Evolutionary conservation across 2,329 filamentous ascomycete genomes (phyloP).

Genomic region (Biscogniauxia mediterranea): DNA sequence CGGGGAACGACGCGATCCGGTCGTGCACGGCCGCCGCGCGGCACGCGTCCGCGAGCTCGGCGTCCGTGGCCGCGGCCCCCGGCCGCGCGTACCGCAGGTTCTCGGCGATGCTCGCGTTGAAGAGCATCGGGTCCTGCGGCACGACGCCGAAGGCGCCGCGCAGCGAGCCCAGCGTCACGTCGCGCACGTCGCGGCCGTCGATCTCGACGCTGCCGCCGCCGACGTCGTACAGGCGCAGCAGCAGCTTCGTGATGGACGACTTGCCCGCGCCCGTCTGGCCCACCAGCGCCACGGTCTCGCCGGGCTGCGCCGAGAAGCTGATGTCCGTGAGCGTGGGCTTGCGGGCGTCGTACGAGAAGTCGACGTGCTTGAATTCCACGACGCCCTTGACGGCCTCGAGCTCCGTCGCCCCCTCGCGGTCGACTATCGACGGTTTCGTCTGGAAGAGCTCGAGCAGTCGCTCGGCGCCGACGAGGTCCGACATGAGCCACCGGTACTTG

Average conservation of each 20-base stretch:
- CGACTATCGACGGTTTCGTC: conserved; percentile 53
- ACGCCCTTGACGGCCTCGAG: conserved; percentile 46
- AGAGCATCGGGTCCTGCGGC: conserved; percentile 62
- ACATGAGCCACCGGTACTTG: conserved; percentile 14
- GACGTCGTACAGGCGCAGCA: conserved; percentile 61
- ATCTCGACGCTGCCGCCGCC: conserved; percentile 52
- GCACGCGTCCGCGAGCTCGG: conserved; percentile 60
- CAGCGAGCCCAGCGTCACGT: conserved; percentile 56
- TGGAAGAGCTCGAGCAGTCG: conserved; percentile 56
- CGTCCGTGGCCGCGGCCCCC: conserved; percentile 59
- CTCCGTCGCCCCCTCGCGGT: conserved; percentile 43
- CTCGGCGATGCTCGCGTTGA: conserved; percentile 62
- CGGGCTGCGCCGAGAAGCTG: conserved; percentile 47
- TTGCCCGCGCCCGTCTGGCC: conserved; percentile 64
- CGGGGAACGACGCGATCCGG: conserved; percentile 57
- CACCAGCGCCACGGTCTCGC: conserved; percentile 58
- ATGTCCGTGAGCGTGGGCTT: conserved; percentile 50
- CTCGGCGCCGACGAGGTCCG: conserved; percentile 63
- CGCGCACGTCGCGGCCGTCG: conserved; percentile 58
- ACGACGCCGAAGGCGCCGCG: conserved; percentile 61
- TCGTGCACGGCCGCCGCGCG: conserved; percentile 62
- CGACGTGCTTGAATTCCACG: conserved; percentile 53
- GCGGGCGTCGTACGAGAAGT: conserved; percentile 54
- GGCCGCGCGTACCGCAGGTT: conserved; percentile 64
- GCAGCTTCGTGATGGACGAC: conserved; percentile 59